Base-by-base conservation (phyloP, 495 filamentous ascomycete species). In the Sabuloglossum arenarium region DNA sequence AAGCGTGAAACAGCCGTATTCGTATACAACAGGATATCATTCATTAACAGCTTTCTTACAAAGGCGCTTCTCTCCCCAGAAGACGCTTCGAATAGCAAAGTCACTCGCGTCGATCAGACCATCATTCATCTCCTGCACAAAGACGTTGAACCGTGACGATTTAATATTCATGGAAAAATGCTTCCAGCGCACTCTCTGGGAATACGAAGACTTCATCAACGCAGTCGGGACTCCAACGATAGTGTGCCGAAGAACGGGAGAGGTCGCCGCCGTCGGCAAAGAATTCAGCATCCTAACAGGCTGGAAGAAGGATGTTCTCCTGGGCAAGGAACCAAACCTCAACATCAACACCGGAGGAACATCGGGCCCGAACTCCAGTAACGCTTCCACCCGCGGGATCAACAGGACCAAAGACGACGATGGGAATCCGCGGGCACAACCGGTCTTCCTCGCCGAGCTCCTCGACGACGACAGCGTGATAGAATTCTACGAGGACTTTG, bases 151-250 rank as follows among this genome's bases (percentile, higher is more conserved):
- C 56, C 73, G 79, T 28, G 79, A 89, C 62, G 91, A 98, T 65
- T 75, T 97, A 21, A 80, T 98, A 24, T 95, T 96, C 69, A 93
- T 91, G 86, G 91, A 98, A 67, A 89, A 93, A 66, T 89, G 85
- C 64, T 86, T 97, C 64, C 91, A 98, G 65, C 84, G 91, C 39
- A 88, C 85, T 0, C 74, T 98, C 12, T 86, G 82, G 65, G 88
- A 93, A 63, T 91, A 94, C 61, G 86, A 97, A 59, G 86, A 91
- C 56, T 89, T 88, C 62, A 85, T 94, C 74, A 81, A 85, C 56
- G 79, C 82, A 50, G 85, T 79, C 58, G 86, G 86, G 34, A 93
- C 88, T 24, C 91, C 91, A 16, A 89, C 88, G 1, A 81, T 98
- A 56, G 85, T 95, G 46, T 94, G 86, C 60, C 77, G 91, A 54